Evolutionary conservation across 306 rosid species (phyloP).

Genomic region (Rosa persica): DNA sequence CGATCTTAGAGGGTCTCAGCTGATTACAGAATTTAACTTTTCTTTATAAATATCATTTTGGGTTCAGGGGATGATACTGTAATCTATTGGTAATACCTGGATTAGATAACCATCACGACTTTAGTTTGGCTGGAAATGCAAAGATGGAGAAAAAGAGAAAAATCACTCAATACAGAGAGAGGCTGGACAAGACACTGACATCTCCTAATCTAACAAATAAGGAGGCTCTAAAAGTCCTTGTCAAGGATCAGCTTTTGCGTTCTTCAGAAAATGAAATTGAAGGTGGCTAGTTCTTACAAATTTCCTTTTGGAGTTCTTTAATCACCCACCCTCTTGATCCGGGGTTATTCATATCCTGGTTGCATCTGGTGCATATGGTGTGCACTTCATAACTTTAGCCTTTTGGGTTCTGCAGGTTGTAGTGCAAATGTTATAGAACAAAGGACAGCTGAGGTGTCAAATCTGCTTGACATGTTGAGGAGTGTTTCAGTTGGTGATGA

Average conservation of each 20-base stretch:
- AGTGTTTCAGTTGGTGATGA: slow-evolving; percentile 52
- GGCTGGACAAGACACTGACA: slow-evolving; percentile 67
- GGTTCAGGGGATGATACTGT: slow-evolving; percentile 25
- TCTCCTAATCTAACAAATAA: slow-evolving; percentile 60
- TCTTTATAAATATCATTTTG: neutral
- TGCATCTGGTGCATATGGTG: slow-evolving; percentile 2
- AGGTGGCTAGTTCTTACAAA: slow-evolving; percentile 42
- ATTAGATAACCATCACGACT: slow-evolving; percentile 6
- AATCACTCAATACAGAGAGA: slow-evolving; percentile 73
- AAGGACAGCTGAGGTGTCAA: slow-evolving; percentile 59
- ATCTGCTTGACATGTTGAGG: slow-evolving; percentile 84
- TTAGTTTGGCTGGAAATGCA: slow-evolving; percentile 31
- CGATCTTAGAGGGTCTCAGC: neutral
- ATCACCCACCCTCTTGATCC: neutral
- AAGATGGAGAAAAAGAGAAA: slow-evolving; percentile 61
- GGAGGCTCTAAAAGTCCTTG: slow-evolving; percentile 55
- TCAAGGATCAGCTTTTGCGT: slow-evolving; percentile 54
- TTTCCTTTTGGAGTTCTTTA: slow-evolving; percentile 19
- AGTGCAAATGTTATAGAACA: slow-evolving; percentile 45
- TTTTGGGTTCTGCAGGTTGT: slow-evolving; percentile 46
- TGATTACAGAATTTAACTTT: slow-evolving; percentile 10
- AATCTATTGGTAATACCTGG: slow-evolving; percentile 20
- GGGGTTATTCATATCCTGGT: neutral
- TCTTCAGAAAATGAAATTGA: slow-evolving; percentile 42
- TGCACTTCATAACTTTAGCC: slow-evolving; percentile 5